Evolutionary conservation across 306 rosid species (phyloP), one percentile per base, ranked within the genome.

Genomic region (Rubus idaeus): DNA sequence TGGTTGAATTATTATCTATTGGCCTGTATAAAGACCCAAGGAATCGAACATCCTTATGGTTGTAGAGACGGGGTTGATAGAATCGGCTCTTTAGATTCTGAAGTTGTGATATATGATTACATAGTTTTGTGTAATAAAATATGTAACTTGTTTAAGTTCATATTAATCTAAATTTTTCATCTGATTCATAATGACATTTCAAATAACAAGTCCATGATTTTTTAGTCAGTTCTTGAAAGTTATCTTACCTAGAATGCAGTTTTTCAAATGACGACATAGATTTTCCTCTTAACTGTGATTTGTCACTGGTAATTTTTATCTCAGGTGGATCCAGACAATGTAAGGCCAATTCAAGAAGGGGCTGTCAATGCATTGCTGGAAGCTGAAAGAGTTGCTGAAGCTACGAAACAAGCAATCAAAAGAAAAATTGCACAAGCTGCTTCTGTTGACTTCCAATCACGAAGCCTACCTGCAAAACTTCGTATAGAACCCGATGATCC

Each of bases 311-410:
- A 17, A 56, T 71, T 78, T 71, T 75, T 82, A 79, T 82, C 74
- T 77, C 85, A 95, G 99, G 99, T 95, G 70, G 99, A 92, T 83
- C 99, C 97, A 84, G 96, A 87, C 70, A 95, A 95, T 79, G 78
- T 95, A 76, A 90, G 97, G 85, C 84, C 87, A 82, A 79, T 90
- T 81, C 86, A 90, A 89, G 93, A 92, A 86, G 93, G 87, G 46
- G 85, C 84, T 80, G 91, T 90, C 55, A 77, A 92, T 87, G 77
- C 99, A 58, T 86, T 95, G 83, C 77, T 88, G 79, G 97, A 95
- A 87, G 99, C 97, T 49, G 97, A 95, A 82, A 90, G 83, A 78
- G 90, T 89, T 81, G 98, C 99, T 53, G 97, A 95, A 87, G 98
- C 97, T 66, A 95, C 99, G 75, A 95, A 95, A 71, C 97, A 89